Evolutionary conservation across 306 rosid genomes (phyloP).

Genomic region (Quercus berberidifolia): DNA sequence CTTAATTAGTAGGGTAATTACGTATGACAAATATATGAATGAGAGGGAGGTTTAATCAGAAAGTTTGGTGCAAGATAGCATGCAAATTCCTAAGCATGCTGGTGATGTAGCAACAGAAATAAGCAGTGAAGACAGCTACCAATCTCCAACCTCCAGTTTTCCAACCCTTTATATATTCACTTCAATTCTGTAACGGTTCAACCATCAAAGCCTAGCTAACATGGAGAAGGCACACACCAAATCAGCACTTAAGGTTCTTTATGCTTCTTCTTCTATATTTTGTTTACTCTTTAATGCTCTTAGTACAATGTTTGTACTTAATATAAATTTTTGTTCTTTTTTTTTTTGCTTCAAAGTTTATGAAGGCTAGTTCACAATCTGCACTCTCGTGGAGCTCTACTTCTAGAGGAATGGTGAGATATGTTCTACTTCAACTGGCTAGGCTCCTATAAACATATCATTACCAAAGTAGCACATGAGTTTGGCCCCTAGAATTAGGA

Average conservation of each 20-base stretch:
- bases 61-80: slow-evolving; percentile 82
- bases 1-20: slow-evolving; percentile 12
- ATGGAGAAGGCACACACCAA: slow-evolving; percentile 67
- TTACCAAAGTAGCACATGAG: neutral
- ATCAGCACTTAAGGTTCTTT: slow-evolving; percentile 56
- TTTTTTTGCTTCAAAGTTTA: slow-evolving; percentile 37
- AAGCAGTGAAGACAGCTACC: slow-evolving; percentile 45
- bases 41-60: slow-evolving; percentile 98
- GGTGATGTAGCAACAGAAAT: slow-evolving; percentile 85
- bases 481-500: neutral
- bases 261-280: neutral
- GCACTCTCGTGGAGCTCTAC: slow-evolving; percentile 65
- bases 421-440: neutral
- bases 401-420: slow-evolving; percentile 70
- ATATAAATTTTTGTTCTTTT: slow-evolving; percentile 6
- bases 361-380: slow-evolving; percentile 50
- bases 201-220: slow-evolving; percentile 11
- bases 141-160: slow-evolving; percentile 55
- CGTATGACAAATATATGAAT: slow-evolving; percentile 39
- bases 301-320: slow-evolving; percentile 19
- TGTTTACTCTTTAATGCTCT: neutral
- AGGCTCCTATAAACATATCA: neutral
- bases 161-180: slow-evolving; percentile 33
- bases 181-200: slow-evolving; percentile 22
- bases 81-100: slow-evolving; percentile 52